Base-by-base conservation (phyloP, 2,329 filamentous ascomycete species). In the Ceratocystis colombiana region DNA sequence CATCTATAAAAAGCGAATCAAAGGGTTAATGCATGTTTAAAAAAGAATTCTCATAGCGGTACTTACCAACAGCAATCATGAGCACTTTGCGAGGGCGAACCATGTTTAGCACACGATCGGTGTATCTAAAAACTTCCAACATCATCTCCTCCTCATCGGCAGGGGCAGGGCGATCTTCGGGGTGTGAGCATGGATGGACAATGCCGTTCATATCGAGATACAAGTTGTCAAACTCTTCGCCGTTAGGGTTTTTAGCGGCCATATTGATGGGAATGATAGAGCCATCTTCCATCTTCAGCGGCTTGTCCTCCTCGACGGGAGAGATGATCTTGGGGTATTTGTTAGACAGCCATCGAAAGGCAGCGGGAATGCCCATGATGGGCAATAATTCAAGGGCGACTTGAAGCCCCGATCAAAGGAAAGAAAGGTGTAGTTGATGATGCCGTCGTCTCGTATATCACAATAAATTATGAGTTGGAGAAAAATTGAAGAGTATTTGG, bases 161-260 rank as follows among this genome's bases (percentile, higher is more conserved):
- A 10, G 94, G 94, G 3, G 94, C 85, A 1, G 94, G 91, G 69
- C 86, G 85, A 73, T 97, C 93, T 75, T 99, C 94, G 0, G 94
- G 94, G 77, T 99, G 94, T 61, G 93, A 96, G 78, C 94, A 99
- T 41, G 95, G 95, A 79, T 99, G 94, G 46, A 99, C 94, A 71
- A 99, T 99, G 74, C 94, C 95, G 76, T 99, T 99, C 93, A 99
- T 97, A 73, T 99, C 94, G 69, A 99, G 84, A 74, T 99, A 99
- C 5, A 99, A 80, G 73, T 99, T 99, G 78, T 99, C 93, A 73
- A 96, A 89, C 76, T 99, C 94, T 77, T 97, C 93, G 74, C 91
- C 91, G 77, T 99, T 99, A 2, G 95, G 95, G 73, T 99, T 99
- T 5, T 90, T 86, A 48, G 84, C 80, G 5, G 88, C 91, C 10